Conservation (phyloP, 768 basidiomycete genomes). For the Lactarius vividus region DNA sequence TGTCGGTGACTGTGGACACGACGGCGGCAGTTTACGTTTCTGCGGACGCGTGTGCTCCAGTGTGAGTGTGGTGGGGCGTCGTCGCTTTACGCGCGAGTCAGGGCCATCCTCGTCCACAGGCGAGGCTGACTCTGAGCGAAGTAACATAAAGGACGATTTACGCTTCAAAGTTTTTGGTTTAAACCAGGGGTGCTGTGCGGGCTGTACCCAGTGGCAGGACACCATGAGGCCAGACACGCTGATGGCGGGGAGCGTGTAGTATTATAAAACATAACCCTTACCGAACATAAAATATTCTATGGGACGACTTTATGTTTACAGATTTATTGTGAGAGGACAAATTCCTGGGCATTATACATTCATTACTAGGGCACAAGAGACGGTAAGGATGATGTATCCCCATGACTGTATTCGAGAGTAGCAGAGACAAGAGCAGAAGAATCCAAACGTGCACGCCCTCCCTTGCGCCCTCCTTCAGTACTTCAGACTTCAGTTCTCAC, state of each 20-base stretch:
- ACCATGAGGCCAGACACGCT: slow-evolving; percentile 31
- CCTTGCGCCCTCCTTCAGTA: too few relatives aligned
- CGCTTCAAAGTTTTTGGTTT: slow-evolving; percentile 42
- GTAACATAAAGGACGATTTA: slow-evolving; percentile 29
- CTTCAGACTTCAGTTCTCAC: too few relatives aligned
- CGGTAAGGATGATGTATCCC: too few relatives aligned
- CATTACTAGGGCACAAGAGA: too few relatives aligned
- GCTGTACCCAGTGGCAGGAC: slow-evolving; percentile 35
- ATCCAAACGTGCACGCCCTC: too few relatives aligned
- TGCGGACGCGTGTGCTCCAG: slow-evolving; percentile 4
- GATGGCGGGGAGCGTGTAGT: background rate
- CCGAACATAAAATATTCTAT: too few relatives aligned
- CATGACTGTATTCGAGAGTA: too few relatives aligned
- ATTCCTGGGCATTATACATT: too few relatives aligned
- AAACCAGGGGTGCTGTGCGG: slow-evolving; percentile 47
- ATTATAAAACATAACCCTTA: too few relatives aligned
- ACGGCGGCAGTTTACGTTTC: slow-evolving; percentile 20
- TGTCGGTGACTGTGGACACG: slow-evolving; percentile 14
- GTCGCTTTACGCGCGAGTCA: slow-evolving; percentile 16
- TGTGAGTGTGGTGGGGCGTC: slow-evolving; percentile 3
- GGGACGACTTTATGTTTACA: too few relatives aligned
- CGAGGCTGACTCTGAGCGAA: slow-evolving; percentile 10
- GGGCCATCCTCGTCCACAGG: slow-evolving; percentile 13
- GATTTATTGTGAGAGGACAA: too few relatives aligned
- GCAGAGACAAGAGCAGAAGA: too few relatives aligned